These are phyloP conservation scores for Tubosaeta brunneosetosa DNA, from an alignment of 768 basidiomycete species.

Conservation along the genomic window DNA sequence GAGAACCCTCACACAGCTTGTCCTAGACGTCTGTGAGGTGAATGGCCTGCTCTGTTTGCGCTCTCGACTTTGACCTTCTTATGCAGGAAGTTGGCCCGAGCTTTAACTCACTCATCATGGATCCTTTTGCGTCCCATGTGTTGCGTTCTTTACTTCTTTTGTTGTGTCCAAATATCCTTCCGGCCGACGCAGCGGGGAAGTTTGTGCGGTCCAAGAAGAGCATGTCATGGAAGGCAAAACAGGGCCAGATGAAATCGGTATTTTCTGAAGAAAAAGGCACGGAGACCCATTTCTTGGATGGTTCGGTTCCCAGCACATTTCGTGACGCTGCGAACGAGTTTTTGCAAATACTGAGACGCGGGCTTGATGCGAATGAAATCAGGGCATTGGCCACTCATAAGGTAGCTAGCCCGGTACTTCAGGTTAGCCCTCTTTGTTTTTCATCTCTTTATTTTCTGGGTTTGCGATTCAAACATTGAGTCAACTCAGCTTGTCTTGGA, in stretches of 20 bases:
- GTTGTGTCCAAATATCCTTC: slow-evolving; percentile 57
- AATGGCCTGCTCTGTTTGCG: slow-evolving; percentile 12
- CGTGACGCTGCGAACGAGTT: slow-evolving; percentile 38
- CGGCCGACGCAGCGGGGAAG: slow-evolving; percentile 35
- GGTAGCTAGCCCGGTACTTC: slow-evolving; percentile 71
- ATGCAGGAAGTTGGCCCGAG: slow-evolving; percentile 64
- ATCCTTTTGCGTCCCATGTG: slow-evolving; percentile 90
- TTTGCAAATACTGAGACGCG: slow-evolving; percentile 49
- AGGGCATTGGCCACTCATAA: slow-evolving; percentile 71
- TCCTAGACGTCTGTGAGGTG: slow-evolving; percentile 64
- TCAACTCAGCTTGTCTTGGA: slow-evolving; percentile 67
- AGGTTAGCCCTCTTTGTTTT: slow-evolving; percentile 40
- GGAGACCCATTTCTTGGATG: slow-evolving; percentile 24
- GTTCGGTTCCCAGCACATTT: slow-evolving; percentile 46
- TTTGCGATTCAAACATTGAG: slow-evolving; percentile 7
- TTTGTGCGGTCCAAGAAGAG: slow-evolving; percentile 81
- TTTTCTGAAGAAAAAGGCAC: slow-evolving; percentile 47
- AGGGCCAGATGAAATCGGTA: slow-evolving; percentile 77
- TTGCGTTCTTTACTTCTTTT: slow-evolving; percentile 74
- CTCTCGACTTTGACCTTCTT: slow-evolving; percentile 14
- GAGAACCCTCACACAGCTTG: slow-evolving; percentile 56
- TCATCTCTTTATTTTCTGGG: background rate
- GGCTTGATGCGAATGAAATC: slow-evolving; percentile 65
- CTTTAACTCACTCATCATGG: slow-evolving; percentile 64
- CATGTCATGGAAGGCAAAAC: slow-evolving; percentile 73